These are phyloP conservation scores for Clarireedia hainanense DNA, from an alignment of 2,329 filamentous ascomycete genomes.

Conservation along the genomic window DNA sequence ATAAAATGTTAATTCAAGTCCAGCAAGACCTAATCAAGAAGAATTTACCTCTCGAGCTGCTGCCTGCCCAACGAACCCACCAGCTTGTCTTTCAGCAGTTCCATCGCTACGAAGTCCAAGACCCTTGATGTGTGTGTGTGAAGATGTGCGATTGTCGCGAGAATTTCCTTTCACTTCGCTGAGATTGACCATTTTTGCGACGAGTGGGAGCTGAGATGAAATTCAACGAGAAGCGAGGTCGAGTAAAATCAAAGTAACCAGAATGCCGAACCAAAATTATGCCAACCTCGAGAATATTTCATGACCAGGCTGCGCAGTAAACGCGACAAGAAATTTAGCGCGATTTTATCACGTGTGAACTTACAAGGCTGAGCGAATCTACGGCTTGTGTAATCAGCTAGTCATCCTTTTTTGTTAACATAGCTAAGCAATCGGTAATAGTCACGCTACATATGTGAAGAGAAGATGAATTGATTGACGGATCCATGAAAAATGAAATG, in stretches of 20 bases:
- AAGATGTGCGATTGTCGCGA: conserved; percentile 92
- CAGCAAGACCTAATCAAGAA: conserved; percentile 37
- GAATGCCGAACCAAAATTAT: conserved; percentile 4
- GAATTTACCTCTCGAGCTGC: conserved; percentile 73
- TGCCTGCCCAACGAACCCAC: conserved; percentile 85
- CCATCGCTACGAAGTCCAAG: conserved; percentile 83
- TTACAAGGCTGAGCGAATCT: conserved; percentile 1
- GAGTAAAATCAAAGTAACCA: not conserved
- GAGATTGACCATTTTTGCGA: conserved; percentile 67
- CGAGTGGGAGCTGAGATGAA: not conserved
- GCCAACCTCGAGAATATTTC: conserved; percentile 8
- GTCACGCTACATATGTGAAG: too few species aligned
- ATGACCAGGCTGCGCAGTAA: conserved; percentile 7
- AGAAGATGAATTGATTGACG: too few species aligned
- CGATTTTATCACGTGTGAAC: not conserved
- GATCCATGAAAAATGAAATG: too few species aligned
- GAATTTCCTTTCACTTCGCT: conserved; percentile 91
- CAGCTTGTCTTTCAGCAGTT: conserved; percentile 67
- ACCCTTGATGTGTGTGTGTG: conserved; percentile 97
- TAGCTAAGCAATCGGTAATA: too few species aligned
- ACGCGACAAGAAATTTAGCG: conserved; percentile 5
- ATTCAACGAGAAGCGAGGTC: too few species aligned
- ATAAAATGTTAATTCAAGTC: conserved; percentile 74
- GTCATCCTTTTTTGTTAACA: too few species aligned
- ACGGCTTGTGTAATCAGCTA: too few species aligned